Evolutionary conservation across 768 basidiomycete species (phyloP), one percentile per base, ranked within the genome.

Genomic region (Pulveroboletus frians): DNA sequence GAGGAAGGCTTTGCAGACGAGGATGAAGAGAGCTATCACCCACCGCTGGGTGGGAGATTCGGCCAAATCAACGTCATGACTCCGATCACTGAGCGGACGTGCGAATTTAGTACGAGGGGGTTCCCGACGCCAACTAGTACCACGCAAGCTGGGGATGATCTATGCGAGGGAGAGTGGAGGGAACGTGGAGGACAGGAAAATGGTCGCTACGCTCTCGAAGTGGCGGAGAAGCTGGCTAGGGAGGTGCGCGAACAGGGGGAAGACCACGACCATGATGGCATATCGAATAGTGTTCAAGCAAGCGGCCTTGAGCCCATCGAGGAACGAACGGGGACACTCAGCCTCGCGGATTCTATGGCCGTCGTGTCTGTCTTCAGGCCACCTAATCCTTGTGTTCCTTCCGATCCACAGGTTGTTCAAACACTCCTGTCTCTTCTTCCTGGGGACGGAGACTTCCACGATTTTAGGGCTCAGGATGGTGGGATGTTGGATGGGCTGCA

Each of bases 11-110:
- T 64, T 30, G 54, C 47, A n/a, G 66, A 62, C 11, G 63, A 59
- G 15, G 64, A 68, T 1, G 73, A 69, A 17, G 57, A 61, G 4
- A 62, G 60, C 35, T 62, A 68, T 43, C 61, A 57, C 31, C 65
- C 65, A 15, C 84, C 86, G 26, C 72, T 85, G 43, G 85, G 84
- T 14, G 84, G 88, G 15, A 79, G 88, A 23, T 87, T 89, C 62
- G 88, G 86, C 31, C 75, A 78, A 50, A 88, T 97, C 69, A 84
- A 88, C 61, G 84, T 94, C 48, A 93, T 99, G 92, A 98, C 95
- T 9, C 95, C 96, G 3, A 97, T 98, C 67, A 91, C 91, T 11
- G 96, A 99, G 68, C 77, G 94, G 36, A 98, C 96, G 9, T 80
- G 80, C 59, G 96, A 98, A 67, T 94, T 75, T 63, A 85, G 81